These are phyloP conservation scores for Escovopsis sp. DNA, from an alignment of 2,329 filamentous ascomycete species.

Conservation along the genomic window DNA sequence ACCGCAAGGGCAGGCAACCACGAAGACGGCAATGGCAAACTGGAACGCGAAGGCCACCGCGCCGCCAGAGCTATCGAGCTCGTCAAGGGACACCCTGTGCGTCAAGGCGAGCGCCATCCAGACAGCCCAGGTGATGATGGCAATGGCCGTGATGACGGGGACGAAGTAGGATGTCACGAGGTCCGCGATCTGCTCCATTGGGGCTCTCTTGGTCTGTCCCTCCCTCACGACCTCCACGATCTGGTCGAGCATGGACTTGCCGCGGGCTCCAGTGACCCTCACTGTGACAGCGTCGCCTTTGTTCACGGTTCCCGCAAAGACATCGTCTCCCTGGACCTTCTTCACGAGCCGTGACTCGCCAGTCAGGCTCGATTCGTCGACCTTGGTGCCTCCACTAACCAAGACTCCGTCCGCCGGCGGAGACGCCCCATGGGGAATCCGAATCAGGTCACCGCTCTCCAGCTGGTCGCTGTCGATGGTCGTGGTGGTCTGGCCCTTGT, in stretches of 20 bases:
- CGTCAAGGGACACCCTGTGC: slow-evolving; percentile 39
- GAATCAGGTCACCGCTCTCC: slow-evolving; percentile 59
- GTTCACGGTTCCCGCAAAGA: slow-evolving; percentile 64
- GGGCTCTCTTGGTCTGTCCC: slow-evolving; percentile 60
- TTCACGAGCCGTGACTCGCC: slow-evolving; percentile 55
- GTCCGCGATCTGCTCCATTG: slow-evolving; percentile 62
- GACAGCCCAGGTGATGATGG: slow-evolving; percentile 53
- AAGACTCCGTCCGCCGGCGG: slow-evolving; percentile 71
- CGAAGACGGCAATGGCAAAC: slow-evolving; percentile 75
- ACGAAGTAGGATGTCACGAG: slow-evolving; percentile 63
- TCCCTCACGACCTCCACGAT: slow-evolving; percentile 65
- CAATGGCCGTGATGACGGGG: slow-evolving; percentile 53
- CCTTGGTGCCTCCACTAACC: slow-evolving; percentile 45
- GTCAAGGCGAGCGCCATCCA: slow-evolving; percentile 53
- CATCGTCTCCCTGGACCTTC: slow-evolving; percentile 46
- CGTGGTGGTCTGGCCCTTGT: slow-evolving; percentile 20
- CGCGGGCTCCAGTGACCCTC: slow-evolving; percentile 46
- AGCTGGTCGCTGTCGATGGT: slow-evolving; percentile 49
- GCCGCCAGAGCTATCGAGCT: slow-evolving; percentile 42
- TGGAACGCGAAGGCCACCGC: slow-evolving; percentile 62
- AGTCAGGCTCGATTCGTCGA: slow-evolving; percentile 85
- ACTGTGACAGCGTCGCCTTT: slow-evolving; percentile 47
- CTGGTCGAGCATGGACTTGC: slow-evolving; percentile 63
- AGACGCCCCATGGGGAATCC: slow-evolving; percentile 63
- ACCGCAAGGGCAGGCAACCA: slow-evolving; percentile 75